Base-by-base conservation (phyloP, 1,139 yeast genomes). In the Suhomyces wounanorum region DNA sequence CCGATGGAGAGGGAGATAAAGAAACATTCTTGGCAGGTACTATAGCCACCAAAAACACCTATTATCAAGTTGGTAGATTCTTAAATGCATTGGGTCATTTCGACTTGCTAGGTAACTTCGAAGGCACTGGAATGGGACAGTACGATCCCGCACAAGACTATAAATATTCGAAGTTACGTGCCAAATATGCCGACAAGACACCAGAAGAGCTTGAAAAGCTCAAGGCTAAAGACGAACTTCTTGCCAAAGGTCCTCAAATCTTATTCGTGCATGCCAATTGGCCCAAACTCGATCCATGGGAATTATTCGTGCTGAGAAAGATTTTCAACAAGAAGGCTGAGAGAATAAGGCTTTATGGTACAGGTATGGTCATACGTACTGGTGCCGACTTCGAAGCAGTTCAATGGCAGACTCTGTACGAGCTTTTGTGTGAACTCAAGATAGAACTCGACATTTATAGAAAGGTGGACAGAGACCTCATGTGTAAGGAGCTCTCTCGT, bases 1-100 rank as follows among this genome's bases (percentile, higher is more conserved):
- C 89, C 0, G 87, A 85, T 51, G 96, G 97, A 41, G 96, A 89
- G 70, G 96, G 96, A 54, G 96, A 90, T 66, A 90, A 89, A 65
- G 97, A 90, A 64, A 89, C 96, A 0, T 90, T 88, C 62, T 72
- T 88, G 49, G 92, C 96, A 0, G 92, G 94, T 0, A 85, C 95
- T 0, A 79, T 79, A 43, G 89, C 87, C 1, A 68, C 86, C 49
- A 70, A 73, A 8, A 79, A 83, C 46, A 74, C 81, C 1, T 85
- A 73, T 56, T 87, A 89, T 62, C 92, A 87, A 65, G 90, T 88
- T n/a, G 79, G 81, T 44, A 76, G 70, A 54, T 81, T 81, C 55
- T 64, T 81, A 43, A 72, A 73, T 52, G 84, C 87, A 0, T 70
- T 79, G 59, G 88, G 87, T 4, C 74, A 76, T 55, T 74, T 81